Conservation (phyloP, 768 basidiomycete genomes). For the Suillus brevipes region DNA sequence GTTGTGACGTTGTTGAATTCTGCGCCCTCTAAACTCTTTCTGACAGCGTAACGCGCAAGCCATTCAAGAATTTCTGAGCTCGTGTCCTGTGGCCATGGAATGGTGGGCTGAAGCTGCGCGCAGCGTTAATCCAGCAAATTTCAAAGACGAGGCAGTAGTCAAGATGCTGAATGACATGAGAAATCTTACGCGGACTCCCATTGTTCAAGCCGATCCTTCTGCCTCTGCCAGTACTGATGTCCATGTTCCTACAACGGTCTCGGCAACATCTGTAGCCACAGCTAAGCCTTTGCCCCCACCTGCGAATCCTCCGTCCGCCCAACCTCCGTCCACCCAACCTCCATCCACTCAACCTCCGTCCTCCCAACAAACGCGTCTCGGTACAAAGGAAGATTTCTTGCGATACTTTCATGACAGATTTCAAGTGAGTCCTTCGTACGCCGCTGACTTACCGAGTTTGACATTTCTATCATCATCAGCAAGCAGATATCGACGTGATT, state of each 20-base stretch:
- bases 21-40: background rate
- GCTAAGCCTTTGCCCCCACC: background rate
- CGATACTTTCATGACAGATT: background rate
- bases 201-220: background rate
- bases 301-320: background rate
- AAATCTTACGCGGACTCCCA: background rate
- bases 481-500: background rate
- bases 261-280: no score
- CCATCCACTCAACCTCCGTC: no score
- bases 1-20: slow-evolving; percentile 8
- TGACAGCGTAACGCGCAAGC: background rate
- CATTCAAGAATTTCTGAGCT: background rate
- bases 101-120: slow-evolving; percentile 1
- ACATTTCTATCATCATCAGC: background rate
- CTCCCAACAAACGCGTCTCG: background rate
- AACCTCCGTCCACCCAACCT: background rate
- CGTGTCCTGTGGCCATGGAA: background rate
- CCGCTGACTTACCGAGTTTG: background rate
- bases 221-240: background rate
- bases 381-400: background rate
- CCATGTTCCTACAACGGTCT: background rate
- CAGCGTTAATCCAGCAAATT: background rate
- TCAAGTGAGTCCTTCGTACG: background rate
- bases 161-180: background rate
- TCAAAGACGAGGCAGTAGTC: background rate